phyloP scores from a whole-genome alignment of 345 rosid species.

The Populus tremula region DNA sequence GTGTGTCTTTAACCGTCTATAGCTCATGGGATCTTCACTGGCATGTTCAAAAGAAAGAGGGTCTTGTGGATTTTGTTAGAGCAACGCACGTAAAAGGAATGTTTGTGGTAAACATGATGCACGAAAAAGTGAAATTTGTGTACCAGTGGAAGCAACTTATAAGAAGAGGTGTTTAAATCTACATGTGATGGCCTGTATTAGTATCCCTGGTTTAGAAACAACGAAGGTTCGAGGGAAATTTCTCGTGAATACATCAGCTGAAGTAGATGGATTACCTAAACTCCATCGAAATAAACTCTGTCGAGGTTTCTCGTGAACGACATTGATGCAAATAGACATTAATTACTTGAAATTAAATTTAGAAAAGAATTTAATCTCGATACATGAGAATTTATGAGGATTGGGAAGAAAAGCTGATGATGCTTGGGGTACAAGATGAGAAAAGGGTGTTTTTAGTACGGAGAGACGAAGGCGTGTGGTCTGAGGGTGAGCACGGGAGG shows the following conservation, averaged over 20 bases:
- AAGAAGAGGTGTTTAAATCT: too few species aligned
- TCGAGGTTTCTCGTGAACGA: too few species aligned
- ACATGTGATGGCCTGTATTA: too few species aligned
- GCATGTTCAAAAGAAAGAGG: background rate
- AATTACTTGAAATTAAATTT: too few species aligned
- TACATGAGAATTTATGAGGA: background rate
- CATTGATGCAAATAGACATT: too few species aligned
- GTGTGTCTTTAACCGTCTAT: slow-evolving; percentile 26
- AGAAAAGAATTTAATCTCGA: background rate
- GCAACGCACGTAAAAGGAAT: slow-evolving; percentile 19
- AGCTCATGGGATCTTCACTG: background rate
- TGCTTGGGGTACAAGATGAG: slow-evolving; percentile 10
- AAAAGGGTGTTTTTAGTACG: background rate
- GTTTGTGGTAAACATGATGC: background rate
- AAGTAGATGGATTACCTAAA: too few species aligned
- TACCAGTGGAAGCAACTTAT: background rate
- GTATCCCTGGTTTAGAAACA: too few species aligned
- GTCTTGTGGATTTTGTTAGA: slow-evolving; percentile 17
- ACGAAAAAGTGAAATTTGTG: background rate
- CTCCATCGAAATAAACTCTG: too few species aligned
- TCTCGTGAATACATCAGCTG: too few species aligned
- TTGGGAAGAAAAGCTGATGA: background rate
- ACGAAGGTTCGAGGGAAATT: too few species aligned
- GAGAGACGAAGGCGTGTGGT: background rate
- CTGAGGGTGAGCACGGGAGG: background rate